Evolutionary conservation across 75 land plant species (phyloP), one percentile per base, ranked within the genome.

Genomic region (Pseudotsuga menziesii): DNA sequence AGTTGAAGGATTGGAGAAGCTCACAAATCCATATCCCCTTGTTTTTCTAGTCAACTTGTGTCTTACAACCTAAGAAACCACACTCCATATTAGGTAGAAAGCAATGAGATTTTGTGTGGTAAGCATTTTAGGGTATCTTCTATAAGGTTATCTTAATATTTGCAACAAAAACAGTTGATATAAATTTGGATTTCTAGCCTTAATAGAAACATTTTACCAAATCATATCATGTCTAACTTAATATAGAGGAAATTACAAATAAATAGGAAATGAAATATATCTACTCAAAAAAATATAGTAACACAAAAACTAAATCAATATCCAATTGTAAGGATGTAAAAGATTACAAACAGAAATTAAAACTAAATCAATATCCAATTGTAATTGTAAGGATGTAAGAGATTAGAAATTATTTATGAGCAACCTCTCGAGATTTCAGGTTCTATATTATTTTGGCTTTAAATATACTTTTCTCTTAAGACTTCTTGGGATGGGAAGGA

Each of bases 1-100:
- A 77, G 94, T 98, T 61, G 98, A 82, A 20, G 95, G 93, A 66
- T 84, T 94, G 35, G 95, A 66, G 81, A 97, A 97, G 73, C 99
- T 97, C 67, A 97, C 92, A 82, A 97, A 94, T 44, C 99, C 99
- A 85, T 86, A 97, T 25, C 99, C 99, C 80, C 85, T 87, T 26
- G 99, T 97, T 75, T 97, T 97, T 27, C 98, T 98, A 44, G 99
- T 97, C 80, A 95, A 78, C 82, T 94, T 97, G 77, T 97, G 98
- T 81, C 99, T 88, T 26, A 97, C 93, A 61, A 97, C 99, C 98
- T 97, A 58, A 22, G 16, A 23, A 69, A n/a, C 35, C 44, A 39
- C 54, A 69, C 48, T 19, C 41, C 72, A 41, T 22, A 9, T 20
- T 48, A 48, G 54, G 54, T 69, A 22, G 72, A 39, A n/a, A 41